Conservation (phyloP, 1,284 basidiomycete species). For the Apiotrichum mycotoxinovorans region DNA sequence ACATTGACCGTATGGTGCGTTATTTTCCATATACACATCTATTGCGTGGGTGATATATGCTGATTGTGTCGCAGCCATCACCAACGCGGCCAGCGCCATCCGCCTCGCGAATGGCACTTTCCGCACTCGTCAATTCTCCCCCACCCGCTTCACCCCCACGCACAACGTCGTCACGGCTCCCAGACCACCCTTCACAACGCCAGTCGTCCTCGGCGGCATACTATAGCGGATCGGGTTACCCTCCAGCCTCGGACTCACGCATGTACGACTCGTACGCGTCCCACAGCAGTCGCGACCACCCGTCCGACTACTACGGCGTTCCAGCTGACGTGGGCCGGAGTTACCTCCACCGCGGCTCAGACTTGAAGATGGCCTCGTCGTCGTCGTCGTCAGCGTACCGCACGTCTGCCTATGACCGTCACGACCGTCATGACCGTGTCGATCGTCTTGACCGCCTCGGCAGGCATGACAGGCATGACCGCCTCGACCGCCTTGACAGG, state of each 20-base stretch:
- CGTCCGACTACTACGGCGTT: constrained; percentile 12
- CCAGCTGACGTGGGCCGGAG: constrained; percentile 18
- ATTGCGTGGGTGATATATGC: too few relatives aligned
- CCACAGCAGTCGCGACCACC: constrained; percentile 4
- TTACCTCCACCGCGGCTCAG: constrained; percentile 16
- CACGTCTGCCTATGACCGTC: neutral
- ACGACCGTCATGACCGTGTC: neutral
- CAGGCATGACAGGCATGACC: neutral
- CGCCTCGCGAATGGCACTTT: constrained; percentile 38
- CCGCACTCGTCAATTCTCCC: constrained; percentile 39
- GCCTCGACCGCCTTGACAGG: neutral
- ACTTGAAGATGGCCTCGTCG: neutral
- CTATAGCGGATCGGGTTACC: neutral
- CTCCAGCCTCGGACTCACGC: neutral
- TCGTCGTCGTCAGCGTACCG: neutral
- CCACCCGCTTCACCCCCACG: constrained; percentile 23
- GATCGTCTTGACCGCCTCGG: neutral
- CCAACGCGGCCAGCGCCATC: constrained; percentile 25
- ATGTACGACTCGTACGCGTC: constrained; percentile 6
- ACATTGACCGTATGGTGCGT: constrained; percentile 16
- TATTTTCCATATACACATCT: too few relatives aligned
- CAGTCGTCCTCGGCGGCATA: constrained; percentile 3
- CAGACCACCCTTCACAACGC: neutral
- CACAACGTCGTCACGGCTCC: neutral
- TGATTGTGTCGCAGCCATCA: constrained; percentile 1